Base-by-base conservation (phyloP, 805 yeast genomes). In the Kuraishia piskuri region DNA sequence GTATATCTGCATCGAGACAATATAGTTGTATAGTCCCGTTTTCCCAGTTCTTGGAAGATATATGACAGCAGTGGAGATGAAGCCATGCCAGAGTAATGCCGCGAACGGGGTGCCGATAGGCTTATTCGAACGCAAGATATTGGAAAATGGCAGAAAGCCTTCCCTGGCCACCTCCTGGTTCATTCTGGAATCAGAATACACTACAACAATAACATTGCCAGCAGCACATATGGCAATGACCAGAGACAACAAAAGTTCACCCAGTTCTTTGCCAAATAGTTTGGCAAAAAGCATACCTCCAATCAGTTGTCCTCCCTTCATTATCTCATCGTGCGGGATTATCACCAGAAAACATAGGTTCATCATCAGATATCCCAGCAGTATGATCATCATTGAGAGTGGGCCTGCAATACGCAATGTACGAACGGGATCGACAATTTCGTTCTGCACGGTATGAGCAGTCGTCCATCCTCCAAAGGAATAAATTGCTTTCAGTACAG, bases 401-500 rank as follows among this genome's bases (percentile, higher is more conserved):
- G 78, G 79, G 1, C 80, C 82, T 0, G 80, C 77, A 12, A 71
- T 68, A 53, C 64, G 71, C 51, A 76, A 66, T 1, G 79, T 76
- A 9, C 74, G 58, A 1, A 71, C 66, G 0, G 81, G 81, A 52
- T 77, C 73, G 54, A 66, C 71, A 46, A 77, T 73, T 54, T 77
- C 81, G 58, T 72, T 75, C 14, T 77, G 68, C 17, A 74, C 79
- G 0, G 76, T 73, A 57, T 76, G 80, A 14, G 75, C 74, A 2
- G 76, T 64, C 48, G 74, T 74, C 82, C 82, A 77, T 2, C 82
- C 82, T 1, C 73, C 68, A 52, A 70, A 71, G 1, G 80, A 73
- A 62, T 75, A 76, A 19, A 72, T 66, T 1, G 78, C 76, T 58
- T 75, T 75, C 37, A 77, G 68, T 22, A 76, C 67, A 0, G 79